Conservation (phyloP, 2,329 filamentous ascomycete species). For the Aureobasidium uvarum region DNA sequence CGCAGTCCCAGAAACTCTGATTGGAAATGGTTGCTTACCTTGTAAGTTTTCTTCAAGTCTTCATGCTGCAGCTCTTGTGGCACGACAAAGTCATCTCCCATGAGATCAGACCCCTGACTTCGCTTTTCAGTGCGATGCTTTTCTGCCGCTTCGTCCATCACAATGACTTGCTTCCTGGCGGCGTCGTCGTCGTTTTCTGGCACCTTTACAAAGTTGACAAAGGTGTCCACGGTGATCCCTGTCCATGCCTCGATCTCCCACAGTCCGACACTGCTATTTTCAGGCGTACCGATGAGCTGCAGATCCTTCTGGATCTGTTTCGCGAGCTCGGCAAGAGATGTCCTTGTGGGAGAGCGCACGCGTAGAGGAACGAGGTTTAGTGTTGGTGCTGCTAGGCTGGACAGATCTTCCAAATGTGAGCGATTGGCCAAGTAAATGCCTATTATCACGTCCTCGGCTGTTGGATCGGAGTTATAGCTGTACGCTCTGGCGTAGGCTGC, state of each 20-base stretch:
- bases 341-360: conserved; percentile 45
- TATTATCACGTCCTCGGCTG: conserved; percentile 55
- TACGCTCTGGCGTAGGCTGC: conserved; percentile 63
- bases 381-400: conserved; percentile 63
- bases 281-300: conserved; percentile 55
- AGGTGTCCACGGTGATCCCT: conserved; percentile 65
- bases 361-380: conserved; percentile 74
- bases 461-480: conserved; percentile 35
- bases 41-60: conserved; percentile 37
- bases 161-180: conserved; percentile 14
- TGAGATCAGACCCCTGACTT: conserved; percentile 28
- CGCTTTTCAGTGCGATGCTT: conserved; percentile 31
- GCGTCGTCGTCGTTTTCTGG: conserved; percentile 39
- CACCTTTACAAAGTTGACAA: conserved; percentile 75
- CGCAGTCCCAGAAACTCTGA: not conserved
- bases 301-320: conserved; percentile 66
- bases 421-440: conserved; percentile 85
- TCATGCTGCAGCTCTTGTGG: conserved; percentile 34
- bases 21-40: conserved; percentile 38
- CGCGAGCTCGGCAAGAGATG: conserved; percentile 53
- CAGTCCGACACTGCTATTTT: conserved; percentile 60
- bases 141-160: conserved; percentile 34
- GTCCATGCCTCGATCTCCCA: conserved; percentile 75
- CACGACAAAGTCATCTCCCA: conserved; percentile 27
- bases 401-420: conserved; percentile 52